Evolutionary conservation across 805 yeast species (phyloP).

Genomic region (Vanderwaltozyma polyspora): DNA sequence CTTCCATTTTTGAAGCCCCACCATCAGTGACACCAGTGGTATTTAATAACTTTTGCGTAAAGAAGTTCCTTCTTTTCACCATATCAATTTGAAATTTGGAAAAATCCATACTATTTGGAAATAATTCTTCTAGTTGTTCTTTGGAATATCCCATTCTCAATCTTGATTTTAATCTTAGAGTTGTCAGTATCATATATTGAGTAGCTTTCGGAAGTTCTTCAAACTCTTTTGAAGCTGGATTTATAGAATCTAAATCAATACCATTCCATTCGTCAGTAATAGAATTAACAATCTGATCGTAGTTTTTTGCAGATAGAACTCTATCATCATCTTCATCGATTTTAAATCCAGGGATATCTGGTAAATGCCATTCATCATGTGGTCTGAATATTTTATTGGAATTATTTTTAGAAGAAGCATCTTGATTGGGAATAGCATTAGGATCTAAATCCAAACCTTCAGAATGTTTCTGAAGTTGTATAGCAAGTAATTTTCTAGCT

Average conservation of each 20-base stretch:
- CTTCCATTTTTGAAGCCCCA: constrained; percentile 28
- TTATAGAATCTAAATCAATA: constrained; percentile 59
- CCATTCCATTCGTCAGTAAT: constrained; percentile 48
- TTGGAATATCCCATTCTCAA: constrained; percentile 91
- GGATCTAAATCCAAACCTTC: background rate
- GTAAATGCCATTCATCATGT: constrained; percentile 79
- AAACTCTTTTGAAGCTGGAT: constrained; percentile 76
- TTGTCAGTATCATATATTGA: constrained; percentile 79
- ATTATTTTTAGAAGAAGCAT: background rate
- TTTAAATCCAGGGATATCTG: constrained; percentile 48
- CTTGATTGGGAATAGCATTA: too few relatives aligned
- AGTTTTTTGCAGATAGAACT: constrained; percentile 62
- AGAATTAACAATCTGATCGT: constrained; percentile 46
- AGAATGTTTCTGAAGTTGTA: constrained; percentile 51
- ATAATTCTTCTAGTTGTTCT: constrained; percentile 71
- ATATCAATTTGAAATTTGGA: constrained; percentile 87
- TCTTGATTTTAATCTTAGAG: constrained; percentile 71
- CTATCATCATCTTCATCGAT: constrained; percentile 55
- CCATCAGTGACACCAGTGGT: constrained; percentile 67
- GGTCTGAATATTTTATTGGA: background rate
- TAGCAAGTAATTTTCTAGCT: constrained; percentile 70
- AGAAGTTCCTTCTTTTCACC: constrained; percentile 83
- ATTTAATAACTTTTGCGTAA: constrained; percentile 78
- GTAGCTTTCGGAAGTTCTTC: constrained; percentile 66
- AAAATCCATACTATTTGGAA: constrained; percentile 81